Evolutionary conservation across 495 filamentous ascomycete genomes (phyloP), one percentile per base, ranked within the genome.

Genomic region (Terfezia claveryi): DNA sequence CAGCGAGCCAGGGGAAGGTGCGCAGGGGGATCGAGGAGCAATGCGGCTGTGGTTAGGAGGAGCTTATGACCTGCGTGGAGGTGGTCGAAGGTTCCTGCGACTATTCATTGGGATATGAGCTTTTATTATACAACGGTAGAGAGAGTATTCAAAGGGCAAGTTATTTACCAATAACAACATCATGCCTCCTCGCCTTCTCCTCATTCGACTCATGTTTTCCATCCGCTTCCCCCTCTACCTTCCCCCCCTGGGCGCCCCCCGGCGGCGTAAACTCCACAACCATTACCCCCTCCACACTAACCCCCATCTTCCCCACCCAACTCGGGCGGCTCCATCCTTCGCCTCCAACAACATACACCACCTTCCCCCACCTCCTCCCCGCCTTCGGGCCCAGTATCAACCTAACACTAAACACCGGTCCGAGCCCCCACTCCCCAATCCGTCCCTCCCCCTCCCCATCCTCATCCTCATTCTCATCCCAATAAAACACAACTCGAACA

Each of bases 31-130:
- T 77, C 74, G 16, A 89, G 67, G 10, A 85, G 71, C 52, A 94
- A 71, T 5, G 82, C 81, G 9, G 80, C 82, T 61, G 88, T 88
- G 8, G 88, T 89, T 38, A 98, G 72, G 8, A 74, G 70, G 37
- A 20, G n/a, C 20, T 16, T 55, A 12, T 58, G 16, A 38, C 37
- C 41, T 8, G 11, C 32, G 52, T 36, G 32, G n/a, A n/a, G 23
- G 27, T 52, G 10, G 36, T 52, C 51, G 16, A 52, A 52, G n/a
- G 23, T 52, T 14, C 51, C 51, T 10, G n/a, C 51, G 16, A 27
- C 27, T 32, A 32, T 32, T 32, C 7, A 32, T 7, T 32, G 1
- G 27, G 7, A 32, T 32, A 4, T 32, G 4, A 32, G 27, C 27
- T 32, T 5, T 7, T 32, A 32, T 7, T 20, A 32, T 32, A 32